Base-by-base conservation (phyloP, 1,284 basidiomycete species). In the Cerrena zonata region DNA sequence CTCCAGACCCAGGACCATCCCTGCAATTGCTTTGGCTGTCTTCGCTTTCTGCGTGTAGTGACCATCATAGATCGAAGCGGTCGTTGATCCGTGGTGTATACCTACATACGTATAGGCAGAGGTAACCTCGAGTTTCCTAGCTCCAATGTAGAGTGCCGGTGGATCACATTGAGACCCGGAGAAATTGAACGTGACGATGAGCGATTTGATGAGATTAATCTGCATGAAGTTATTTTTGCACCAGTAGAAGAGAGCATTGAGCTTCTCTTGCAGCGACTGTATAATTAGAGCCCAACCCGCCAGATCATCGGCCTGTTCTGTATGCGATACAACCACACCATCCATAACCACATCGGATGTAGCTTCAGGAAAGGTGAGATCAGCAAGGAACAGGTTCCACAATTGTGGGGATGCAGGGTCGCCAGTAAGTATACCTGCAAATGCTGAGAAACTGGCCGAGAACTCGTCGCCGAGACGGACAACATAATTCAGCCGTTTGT, bases 321-420 rank as follows among this genome's bases (percentile, higher is more conserved):
- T 45, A 34, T 66, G 60, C 0, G 62, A 59, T 5, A 69, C 52
- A 0, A 38, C 42, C 1, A 34, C 30, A 1, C 58, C 60, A 18
- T 24, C 47, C 1, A 71, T 52, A 2, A 47, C 0, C 1, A 62
- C 37, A 48, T 68, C 64, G 26, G 57, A 59, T 0, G 19, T n/a
- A 37, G 60, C 52, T 0, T 27, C 11, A 4, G 36, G 42, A 1
- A 58, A 37, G 2, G 24, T 18, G 19, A 62, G 51, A 50, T 68
- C 66, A 0, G 64, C 46, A 5, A 70, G 49, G 56, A 61, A 70
- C 0, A 70, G 45, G 34, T 58, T 64, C 66, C 67, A 71, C 2
- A 71, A 55, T 1, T 59, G 56, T 0, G 67, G 68, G 0, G 67
- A 69, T 0, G 64, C 60, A 0, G 67, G 55, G 47, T 69, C 66